phyloP scores from a whole-genome alignment of 768 basidiomycete species.

The Tulasnella sp. region DNA sequence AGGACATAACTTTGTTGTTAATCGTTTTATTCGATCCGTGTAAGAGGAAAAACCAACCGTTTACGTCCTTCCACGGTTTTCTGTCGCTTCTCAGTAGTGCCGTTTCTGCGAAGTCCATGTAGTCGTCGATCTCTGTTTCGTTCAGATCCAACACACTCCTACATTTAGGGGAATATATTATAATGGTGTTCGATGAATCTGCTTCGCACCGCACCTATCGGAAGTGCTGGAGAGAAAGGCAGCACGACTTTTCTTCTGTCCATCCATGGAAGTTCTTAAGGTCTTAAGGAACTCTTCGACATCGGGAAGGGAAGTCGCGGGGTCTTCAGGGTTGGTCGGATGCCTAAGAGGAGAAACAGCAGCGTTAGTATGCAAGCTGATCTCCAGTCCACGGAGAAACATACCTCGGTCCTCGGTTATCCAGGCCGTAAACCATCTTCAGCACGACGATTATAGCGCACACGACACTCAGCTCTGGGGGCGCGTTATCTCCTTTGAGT shows the following conservation, averaged over 20 bases:
- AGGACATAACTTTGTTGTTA: neutral
- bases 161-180: conserved; percentile 10
- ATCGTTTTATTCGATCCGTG: neutral
- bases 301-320: conserved; percentile 51
- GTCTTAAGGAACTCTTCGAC: conserved; percentile 42
- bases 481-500: conserved; percentile 51
- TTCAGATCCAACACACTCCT: conserved; percentile 51
- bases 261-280: conserved; percentile 32
- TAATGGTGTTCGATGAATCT: conserved; percentile 20
- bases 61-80: conserved; percentile 26
- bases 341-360: conserved; percentile 23
- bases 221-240: conserved; percentile 40
- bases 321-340: conserved; percentile 40
- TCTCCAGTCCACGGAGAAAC: conserved; percentile 29
- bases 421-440: conserved; percentile 81
- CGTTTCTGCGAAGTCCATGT: conserved; percentile 55
- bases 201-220: conserved; percentile 36
- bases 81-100: conserved; percentile 37
- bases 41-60: conserved; percentile 10
- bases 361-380: conserved; percentile 30
- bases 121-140: conserved; percentile 50
- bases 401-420: conserved; percentile 41
- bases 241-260: conserved; percentile 31
- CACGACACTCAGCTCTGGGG: conserved; percentile 58
- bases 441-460: conserved; percentile 58